These are phyloP conservation scores for Purpureocillium takamizusanense DNA, from an alignment of 2,329 filamentous ascomycete species.

Conservation along the genomic window DNA sequence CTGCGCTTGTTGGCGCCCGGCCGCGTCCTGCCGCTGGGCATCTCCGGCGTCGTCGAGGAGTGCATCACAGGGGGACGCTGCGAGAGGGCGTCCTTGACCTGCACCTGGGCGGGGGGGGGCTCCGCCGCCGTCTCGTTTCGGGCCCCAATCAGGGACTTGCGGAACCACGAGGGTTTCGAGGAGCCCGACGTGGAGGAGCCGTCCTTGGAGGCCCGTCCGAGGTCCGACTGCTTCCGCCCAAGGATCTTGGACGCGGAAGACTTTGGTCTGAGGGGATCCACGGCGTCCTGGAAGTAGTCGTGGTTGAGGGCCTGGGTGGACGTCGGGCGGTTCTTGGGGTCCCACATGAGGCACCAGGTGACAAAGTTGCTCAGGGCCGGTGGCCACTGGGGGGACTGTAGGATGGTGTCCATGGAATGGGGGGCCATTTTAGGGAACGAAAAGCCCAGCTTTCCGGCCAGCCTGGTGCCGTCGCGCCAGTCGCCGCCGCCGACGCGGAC, in stretches of 20 bases:
- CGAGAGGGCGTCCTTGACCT: conserved; percentile 35
- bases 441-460: conserved; percentile 94
- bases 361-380: conserved; percentile 82
- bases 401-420: conserved; percentile 88
- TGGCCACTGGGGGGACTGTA: conserved; percentile 88
- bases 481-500: conserved; percentile 85
- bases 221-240: conserved; percentile 82
- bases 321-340: conserved; percentile 83
- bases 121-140: conserved; percentile 63
- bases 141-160: conserved; percentile 76
- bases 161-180: conserved; percentile 92
- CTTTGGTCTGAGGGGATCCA: conserved; percentile 87
- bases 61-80: conserved; percentile 37
- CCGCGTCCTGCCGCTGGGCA: conserved; percentile 22
- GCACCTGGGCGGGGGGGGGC: conserved; percentile 37
- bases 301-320: conserved; percentile 91
- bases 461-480: conserved; percentile 87
- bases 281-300: conserved; percentile 87
- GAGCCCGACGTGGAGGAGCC: conserved; percentile 48
- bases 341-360: conserved; percentile 99
- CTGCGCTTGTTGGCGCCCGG: conserved; percentile 65
- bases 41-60: conserved; percentile 29
- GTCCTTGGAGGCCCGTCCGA: conserved; percentile 61
- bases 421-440: conserved; percentile 99
- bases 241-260: conserved; percentile 77